Conservation (phyloP, 768 basidiomycete species). For the Galerina sulciceps region DNA sequence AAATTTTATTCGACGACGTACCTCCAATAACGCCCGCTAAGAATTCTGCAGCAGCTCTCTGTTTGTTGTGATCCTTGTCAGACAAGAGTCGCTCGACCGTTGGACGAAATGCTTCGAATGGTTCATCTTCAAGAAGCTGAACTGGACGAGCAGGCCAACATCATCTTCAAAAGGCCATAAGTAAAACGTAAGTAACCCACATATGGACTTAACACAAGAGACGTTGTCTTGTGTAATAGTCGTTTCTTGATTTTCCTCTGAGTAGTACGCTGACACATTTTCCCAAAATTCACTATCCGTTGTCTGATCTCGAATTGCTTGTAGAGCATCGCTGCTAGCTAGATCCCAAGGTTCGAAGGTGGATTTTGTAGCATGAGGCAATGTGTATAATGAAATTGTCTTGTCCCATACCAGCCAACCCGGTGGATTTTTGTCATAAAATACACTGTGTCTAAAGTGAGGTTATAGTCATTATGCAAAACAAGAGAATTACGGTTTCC, state of each 20-base stretch:
- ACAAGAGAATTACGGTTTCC: conserved; percentile 48
- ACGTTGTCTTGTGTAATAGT: conserved; percentile 70
- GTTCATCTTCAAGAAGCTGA: conserved; percentile 78
- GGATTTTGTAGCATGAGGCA: conserved; percentile 50
- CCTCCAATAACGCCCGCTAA: conserved; percentile 75
- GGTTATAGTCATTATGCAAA: not conserved
- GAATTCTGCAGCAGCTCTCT: conserved; percentile 85
- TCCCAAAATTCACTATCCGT: conserved; percentile 66
- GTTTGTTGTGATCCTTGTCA: conserved; percentile 84
- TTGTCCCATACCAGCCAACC: conserved; percentile 74
- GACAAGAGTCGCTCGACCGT: conserved; percentile 65
- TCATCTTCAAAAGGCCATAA: not conserved
- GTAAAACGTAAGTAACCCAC: conserved; percentile 39
- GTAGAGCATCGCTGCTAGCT: conserved; percentile 52
- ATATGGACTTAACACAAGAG: conserved; percentile 75
- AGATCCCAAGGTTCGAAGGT: conserved; percentile 66
- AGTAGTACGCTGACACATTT: conserved; percentile 66
- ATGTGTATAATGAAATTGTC: conserved; percentile 46
- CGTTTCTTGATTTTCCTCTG: conserved; percentile 78
- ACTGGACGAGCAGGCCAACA: conserved; percentile 44
- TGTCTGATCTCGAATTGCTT: conserved; percentile 52
- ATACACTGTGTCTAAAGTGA: conserved; percentile 40
- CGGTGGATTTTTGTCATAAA: conserved; percentile 58
- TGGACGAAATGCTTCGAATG: conserved; percentile 64
- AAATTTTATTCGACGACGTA: conserved; percentile 20